These are phyloP conservation scores for Speleostelium caveatum DNA, from an alignment of 78 protist genomes.

Conservation along the genomic window DNA sequence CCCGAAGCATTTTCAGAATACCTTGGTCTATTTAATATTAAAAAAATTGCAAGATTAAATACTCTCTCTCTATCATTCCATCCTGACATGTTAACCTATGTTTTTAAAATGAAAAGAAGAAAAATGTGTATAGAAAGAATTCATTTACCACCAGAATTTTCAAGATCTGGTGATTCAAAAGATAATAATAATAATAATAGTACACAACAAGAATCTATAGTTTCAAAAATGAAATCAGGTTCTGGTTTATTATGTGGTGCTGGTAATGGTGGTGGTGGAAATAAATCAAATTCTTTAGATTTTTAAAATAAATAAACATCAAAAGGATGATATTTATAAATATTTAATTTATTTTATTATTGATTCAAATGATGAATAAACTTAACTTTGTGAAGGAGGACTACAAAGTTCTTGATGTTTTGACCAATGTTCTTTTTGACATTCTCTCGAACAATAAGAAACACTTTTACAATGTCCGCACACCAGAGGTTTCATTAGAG, in stretches of 20 bases:
- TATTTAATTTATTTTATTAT: no score
- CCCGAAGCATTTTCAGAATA: constrained; percentile 70
- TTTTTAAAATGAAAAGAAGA: constrained; percentile 83
- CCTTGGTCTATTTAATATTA: constrained; percentile 71
- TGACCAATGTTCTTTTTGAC: constrained; percentile 68
- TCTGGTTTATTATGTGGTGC: constrained; percentile 56
- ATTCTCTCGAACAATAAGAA: constrained; percentile 61
- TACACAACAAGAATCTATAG: background rate
- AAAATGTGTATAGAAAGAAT: constrained; percentile 74
- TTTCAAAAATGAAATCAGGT: constrained; percentile 74
- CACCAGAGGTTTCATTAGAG: constrained; percentile 52
- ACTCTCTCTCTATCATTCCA: constrained; percentile 63
- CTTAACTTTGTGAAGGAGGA: constrained; percentile 6
- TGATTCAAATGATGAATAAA: no score
- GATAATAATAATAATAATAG: background rate
- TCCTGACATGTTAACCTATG: constrained; percentile 66
- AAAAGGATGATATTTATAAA: no score
- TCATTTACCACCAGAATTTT: constrained; percentile 69
- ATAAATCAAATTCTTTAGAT: constrained; percentile 1
- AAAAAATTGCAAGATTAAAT: constrained; percentile 66
- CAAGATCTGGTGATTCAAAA: constrained; percentile 51
- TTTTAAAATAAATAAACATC: no score
- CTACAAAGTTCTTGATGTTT: background rate
- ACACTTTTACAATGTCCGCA: constrained; percentile 59
- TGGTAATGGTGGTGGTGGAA: background rate